Conservation (phyloP, 2,329 filamentous ascomycete genomes). For the Metarhizium robertsii region DNA sequence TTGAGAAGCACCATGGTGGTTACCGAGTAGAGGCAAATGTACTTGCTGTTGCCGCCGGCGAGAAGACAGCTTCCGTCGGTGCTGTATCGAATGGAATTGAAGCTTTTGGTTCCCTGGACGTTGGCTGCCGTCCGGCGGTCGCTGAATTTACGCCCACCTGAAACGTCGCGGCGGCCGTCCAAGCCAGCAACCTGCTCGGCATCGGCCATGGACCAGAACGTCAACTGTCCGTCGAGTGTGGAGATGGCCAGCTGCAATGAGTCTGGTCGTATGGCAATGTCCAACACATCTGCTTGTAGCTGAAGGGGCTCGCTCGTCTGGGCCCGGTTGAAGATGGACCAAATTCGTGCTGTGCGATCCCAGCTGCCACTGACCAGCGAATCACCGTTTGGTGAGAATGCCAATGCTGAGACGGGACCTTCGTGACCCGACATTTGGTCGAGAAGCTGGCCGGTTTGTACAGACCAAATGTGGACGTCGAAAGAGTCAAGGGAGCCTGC, state of each 20-base stretch:
- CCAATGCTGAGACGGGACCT: slow-evolving; percentile 79
- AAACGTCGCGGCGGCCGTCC: slow-evolving; percentile 85
- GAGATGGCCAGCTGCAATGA: slow-evolving; percentile 85
- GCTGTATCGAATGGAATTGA: slow-evolving; percentile 81
- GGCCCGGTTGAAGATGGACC: slow-evolving; percentile 89
- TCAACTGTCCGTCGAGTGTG: slow-evolving; percentile 85
- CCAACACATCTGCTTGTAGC: slow-evolving; percentile 82
- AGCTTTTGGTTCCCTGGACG: slow-evolving; percentile 80
- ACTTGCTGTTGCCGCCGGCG: slow-evolving; percentile 93
- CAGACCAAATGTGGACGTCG: slow-evolving; percentile 96
- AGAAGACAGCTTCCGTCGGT: slow-evolving; percentile 85
- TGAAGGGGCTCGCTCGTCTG: slow-evolving; percentile 93
- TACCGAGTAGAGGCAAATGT: slow-evolving; percentile 95
- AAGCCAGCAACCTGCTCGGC: slow-evolving; percentile 78
- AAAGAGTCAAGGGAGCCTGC: slow-evolving; percentile 94
- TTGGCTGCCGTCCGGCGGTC: slow-evolving; percentile 91
- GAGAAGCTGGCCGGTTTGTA: slow-evolving; percentile 91
- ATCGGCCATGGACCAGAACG: slow-evolving; percentile 88
- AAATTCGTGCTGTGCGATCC: slow-evolving; percentile 92
- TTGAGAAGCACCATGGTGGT: slow-evolving; percentile 84
- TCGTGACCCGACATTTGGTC: slow-evolving; percentile 89
- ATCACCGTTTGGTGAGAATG: slow-evolving; percentile 80
- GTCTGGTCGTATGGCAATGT: slow-evolving; percentile 80
- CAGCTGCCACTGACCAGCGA: slow-evolving; percentile 86
- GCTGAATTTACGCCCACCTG: slow-evolving; percentile 78